These are phyloP conservation scores for Penicillium olsonii DNA, from an alignment of 2,329 filamentous ascomycete species.

Conservation along the genomic window DNA sequence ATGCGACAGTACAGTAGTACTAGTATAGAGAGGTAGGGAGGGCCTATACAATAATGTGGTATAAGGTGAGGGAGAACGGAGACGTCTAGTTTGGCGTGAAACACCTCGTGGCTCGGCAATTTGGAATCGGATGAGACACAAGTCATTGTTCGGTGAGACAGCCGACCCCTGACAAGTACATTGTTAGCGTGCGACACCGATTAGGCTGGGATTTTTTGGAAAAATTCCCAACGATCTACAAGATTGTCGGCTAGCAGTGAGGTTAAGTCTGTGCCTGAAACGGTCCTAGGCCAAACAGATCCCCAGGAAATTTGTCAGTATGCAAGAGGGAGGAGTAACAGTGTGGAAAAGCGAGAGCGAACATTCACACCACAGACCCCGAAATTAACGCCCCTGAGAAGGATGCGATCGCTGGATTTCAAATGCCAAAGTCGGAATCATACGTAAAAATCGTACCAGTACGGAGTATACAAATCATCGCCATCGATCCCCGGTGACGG, in stretches of 20 bases:
- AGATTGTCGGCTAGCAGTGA: neutral
- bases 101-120: neutral
- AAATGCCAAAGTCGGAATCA: slow-evolving; percentile 1
- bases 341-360: neutral
- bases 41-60: no score
- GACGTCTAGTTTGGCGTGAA: neutral
- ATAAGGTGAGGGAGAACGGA: neutral
- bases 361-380: neutral
- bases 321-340: neutral
- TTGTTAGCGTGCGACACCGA: slow-evolving; percentile 5
- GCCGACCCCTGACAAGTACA: slow-evolving; percentile 4
- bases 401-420: neutral
- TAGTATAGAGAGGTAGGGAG: no score
- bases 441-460: neutral
- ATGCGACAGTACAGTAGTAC: no score
- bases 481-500: slow-evolving; percentile 39
- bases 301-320: neutral
- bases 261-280: neutral
- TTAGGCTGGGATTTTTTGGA: neutral
- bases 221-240: slow-evolving; percentile 1
- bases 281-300: neutral
- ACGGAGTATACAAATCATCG: slow-evolving; percentile 12
- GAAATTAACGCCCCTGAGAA: neutral
- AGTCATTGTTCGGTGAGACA: neutral
- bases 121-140: neutral